Base-by-base conservation (phyloP, 2,329 filamentous ascomycete genomes). In the Penicillium expansum region DNA sequence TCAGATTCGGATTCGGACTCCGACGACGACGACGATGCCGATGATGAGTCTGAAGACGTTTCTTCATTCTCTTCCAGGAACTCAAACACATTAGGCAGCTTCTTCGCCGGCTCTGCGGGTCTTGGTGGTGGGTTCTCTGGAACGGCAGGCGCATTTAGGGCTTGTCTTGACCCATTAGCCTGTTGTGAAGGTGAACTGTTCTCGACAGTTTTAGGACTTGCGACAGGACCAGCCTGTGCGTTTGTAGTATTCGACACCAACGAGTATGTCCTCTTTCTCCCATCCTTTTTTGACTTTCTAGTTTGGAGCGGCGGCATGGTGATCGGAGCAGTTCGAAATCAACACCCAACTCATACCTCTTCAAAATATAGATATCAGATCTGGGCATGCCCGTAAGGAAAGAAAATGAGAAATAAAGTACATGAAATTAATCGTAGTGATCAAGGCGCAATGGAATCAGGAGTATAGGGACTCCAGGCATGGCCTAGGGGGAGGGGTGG, bases 61-160 rank as follows among this genome's bases (percentile, higher is more conserved):
- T 62, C 61, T 16, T 63, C 63, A 13, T 57, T 55, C 11, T 70
- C 61, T 20, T 76, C 72, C 7, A 77, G 64, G 44, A 72, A 77
- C 43, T 76, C 69, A 60, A 77, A 77, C 9, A 77, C 74, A 62
- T 76, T 70, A 5, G 73, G 73, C 14, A 63, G 48, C 38, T 61
- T 66, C 37, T 61, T 64, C 27, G 64, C 48, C 4, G 63, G 35
- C 30, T 59, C 65, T 24, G 53, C 49, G 5, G 62, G 22, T 41
- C 65, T 67, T 18, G 35, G 38, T 11, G 43, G 39, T 33, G 54
- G 18, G 16, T 41, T 37, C 32, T 58, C 53, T 43, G 55, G 30
- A 50, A 61, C 44, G 32, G 56, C 56, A 52, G 59, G 63, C 29
- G 59, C 43, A 43, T 66, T 67, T 43, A 61, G 41, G 32, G 58